Evolutionary conservation across 768 basidiomycete species (phyloP), one percentile per base, ranked within the genome.

Genomic region (Tulasnella sp.): DNA sequence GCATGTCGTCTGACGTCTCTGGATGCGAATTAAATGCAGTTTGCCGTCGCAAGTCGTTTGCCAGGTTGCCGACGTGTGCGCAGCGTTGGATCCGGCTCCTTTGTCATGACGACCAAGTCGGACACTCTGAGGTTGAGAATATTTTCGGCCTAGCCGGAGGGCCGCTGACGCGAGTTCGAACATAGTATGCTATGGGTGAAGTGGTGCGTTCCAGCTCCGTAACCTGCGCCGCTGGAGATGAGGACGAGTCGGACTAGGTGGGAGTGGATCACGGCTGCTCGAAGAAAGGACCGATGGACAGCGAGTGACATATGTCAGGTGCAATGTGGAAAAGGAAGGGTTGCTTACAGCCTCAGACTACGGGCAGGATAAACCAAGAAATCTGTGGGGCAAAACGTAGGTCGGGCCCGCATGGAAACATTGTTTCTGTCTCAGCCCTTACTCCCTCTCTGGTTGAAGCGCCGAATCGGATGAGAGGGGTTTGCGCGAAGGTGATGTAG

Each of bases 1-100:
- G 99, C 54, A 94, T 92, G 93, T 99, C 94, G 73, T 93, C 89
- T 84, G 91, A 93, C 88, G 97, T 98, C 86, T 99, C 96, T 80
- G 90, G 92, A 85, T 98, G 97, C 88, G 99, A 98, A 84, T 99
- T 97, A 83, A 98, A 99, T n/a, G n/a, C n/a, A n/a, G n/a, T n/a
- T n/a, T n/a, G n/a, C n/a, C n/a, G n/a, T n/a, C n/a, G n/a, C n/a
- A n/a, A n/a, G n/a, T n/a, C n/a, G n/a, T n/a, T n/a, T n/a, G n/a
- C n/a, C n/a, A n/a, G n/a, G n/a, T n/a, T n/a, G n/a, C n/a, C n/a
- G n/a, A n/a, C n/a, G n/a, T n/a, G 87, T 98, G 97, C 82, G 91
- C 94, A 2, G 22, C 12, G 81, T 91, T 94, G 81, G 95, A n/a
- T n/a, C n/a, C n/a, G n/a, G n/a, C 92, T 76, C 92, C 91, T 60